Evolutionary conservation across 2,329 filamentous ascomycete species (phyloP), one percentile per base, ranked within the genome.

Genomic region (Aspergillus sp.): DNA sequence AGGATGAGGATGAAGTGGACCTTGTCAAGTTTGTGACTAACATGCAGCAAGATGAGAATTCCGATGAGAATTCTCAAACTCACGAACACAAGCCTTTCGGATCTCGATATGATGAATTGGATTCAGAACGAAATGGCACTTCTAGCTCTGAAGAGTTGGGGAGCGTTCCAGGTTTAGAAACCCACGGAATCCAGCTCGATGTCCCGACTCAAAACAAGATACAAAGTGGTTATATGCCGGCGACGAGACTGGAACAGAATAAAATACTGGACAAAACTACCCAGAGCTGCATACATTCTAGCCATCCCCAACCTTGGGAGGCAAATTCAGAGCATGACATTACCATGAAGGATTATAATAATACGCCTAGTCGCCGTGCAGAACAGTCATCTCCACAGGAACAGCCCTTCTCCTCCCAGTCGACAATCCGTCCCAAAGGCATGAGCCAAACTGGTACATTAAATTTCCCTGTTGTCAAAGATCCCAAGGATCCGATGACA

Each of bases 391-490:
- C 60, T 41, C 70, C 66, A 8, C 64, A 66, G 19, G 55, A 63
- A 27, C 62, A 60, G 46, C 27, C 14, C n/a, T 55, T 57, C 8
- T 70, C 56, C 8, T 70, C 67, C 3, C 68, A 70, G 56, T 60
- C 57, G 47, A 66, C 68, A 49, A 46, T 63, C 51, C 62, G 67
- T 55, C 46, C 60, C 45, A 73, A 70, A 49, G 69, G 69, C 6
- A 53, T 57, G 21, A 64, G 71, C 57, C 62, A 75, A 63, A 71
- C 75, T 62, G 67, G 80, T 61, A 80, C 78, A 21, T 77, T 91
- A 24, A 82, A 81, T 27, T 96, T 91, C 66, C 83, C 88, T 1
- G 84, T 92, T 12, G 90, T 93, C 21, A 96, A 96, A 73, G 86
- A 93, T 64, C 83, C 87, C 1, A 82, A 86, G 64, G 85, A 90